Conservation (phyloP, 768 basidiomycete genomes). For the Gelatoporia subvermispora region DNA sequence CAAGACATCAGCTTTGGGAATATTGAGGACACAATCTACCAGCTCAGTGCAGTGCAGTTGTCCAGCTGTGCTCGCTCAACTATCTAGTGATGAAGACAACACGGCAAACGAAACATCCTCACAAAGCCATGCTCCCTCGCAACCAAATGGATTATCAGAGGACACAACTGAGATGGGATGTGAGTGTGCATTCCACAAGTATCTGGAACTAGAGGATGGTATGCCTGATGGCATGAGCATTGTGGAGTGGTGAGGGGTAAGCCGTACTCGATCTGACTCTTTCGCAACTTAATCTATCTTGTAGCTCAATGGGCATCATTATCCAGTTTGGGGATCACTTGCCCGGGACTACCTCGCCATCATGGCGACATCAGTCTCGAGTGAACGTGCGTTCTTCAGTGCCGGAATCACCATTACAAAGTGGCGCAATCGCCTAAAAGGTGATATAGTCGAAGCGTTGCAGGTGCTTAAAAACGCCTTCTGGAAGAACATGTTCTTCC, state of each 20-base stretch:
- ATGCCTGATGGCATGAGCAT: slow-evolving; percentile 4
- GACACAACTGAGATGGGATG: too few species aligned
- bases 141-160: too few species aligned
- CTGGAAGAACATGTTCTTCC: too few species aligned
- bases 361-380: slow-evolving; percentile 22
- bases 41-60: too few species aligned
- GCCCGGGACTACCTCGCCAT: slow-evolving; percentile 25
- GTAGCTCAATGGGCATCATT: slow-evolving; percentile 14
- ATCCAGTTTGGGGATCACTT: slow-evolving; percentile 25
- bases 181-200: background rate
- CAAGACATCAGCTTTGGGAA: background rate
- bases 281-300: background rate
- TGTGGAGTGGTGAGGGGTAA: slow-evolving; percentile 23
- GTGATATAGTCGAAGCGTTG: slow-evolving; percentile 23
- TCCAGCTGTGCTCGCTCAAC: too few species aligned
- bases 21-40: too few species aligned
- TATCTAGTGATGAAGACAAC: too few species aligned
- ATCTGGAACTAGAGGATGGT: slow-evolving; percentile 1
- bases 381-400: slow-evolving; percentile 21
- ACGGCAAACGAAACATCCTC: too few species aligned
- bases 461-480: slow-evolving; percentile 22
- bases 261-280: background rate
- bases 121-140: too few species aligned
- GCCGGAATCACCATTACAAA: slow-evolving; percentile 18
- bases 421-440: slow-evolving; percentile 19